Conservation (phyloP, 2,329 filamentous ascomycete genomes). For the Tolypocladium inflatum region DNA sequence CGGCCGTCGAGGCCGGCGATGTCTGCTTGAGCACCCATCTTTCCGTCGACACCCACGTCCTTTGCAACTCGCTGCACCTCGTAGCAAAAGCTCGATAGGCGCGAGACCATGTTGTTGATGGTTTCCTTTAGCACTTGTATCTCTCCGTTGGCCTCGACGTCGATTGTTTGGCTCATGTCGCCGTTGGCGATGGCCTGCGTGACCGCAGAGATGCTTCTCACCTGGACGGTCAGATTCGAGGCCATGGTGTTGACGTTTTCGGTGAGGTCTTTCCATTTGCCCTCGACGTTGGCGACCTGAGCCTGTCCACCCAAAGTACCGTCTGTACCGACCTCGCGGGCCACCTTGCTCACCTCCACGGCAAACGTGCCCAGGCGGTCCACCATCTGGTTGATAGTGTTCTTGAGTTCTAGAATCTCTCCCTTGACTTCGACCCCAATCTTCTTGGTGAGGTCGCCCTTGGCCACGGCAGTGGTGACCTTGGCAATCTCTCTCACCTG, state of each 20-base stretch:
- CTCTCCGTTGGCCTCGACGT: conserved; percentile 90
- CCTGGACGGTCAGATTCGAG: conserved; percentile 60
- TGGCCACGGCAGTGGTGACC: conserved; percentile 90
- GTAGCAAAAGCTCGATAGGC: conserved; percentile 90
- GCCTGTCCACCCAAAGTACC: conserved; percentile 90
- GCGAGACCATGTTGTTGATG: conserved; percentile 97
- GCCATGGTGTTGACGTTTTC: conserved; percentile 78
- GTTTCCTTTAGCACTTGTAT: conserved; percentile 91
- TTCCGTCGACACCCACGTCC: conserved; percentile 94
- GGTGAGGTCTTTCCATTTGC: conserved; percentile 96
- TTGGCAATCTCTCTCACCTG: conserved; percentile 97
- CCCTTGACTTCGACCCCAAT: conserved; percentile 89
- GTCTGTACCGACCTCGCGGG: conserved; percentile 92
- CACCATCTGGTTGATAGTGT: conserved; percentile 98
- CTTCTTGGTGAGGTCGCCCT: conserved; percentile 90
- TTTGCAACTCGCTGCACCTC: conserved; percentile 93
- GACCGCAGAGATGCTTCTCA: conserved; percentile 86
- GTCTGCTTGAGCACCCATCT: conserved; percentile 96
- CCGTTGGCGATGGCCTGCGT: conserved; percentile 93
- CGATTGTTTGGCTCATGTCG: conserved; percentile 92
- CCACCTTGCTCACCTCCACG: conserved; percentile 91
- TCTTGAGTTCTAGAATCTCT: conserved; percentile 91
- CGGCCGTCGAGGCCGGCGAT: conserved; percentile 85
- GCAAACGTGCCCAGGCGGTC: conserved; percentile 93
- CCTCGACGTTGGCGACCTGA: conserved; percentile 87